Base-by-base conservation (phyloP, 2,329 filamentous ascomycete genomes). In the Colletotrichum melonis region DNA sequence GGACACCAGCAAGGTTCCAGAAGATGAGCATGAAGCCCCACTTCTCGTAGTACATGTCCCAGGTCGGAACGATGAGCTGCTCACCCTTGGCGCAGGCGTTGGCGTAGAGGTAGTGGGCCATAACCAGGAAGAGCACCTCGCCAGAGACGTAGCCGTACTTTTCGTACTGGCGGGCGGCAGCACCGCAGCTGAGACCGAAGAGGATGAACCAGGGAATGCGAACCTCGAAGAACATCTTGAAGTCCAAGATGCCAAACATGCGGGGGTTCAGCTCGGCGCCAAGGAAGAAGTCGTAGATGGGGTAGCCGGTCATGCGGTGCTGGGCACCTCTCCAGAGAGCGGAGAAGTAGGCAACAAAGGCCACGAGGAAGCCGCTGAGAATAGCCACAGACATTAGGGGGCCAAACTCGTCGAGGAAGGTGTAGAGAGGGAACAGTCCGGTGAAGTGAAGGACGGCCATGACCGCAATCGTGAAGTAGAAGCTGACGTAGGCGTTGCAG, bases 11-110 rank as follows among this genome's bases (percentile, higher is more conserved):
- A 81, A 98, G 87, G 84, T 98, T 98, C 95, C 95, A 98, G 90
- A 98, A 98, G 83, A 97, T 97, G 77, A 98, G 90, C 95, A 98
- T 98, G 87, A 98, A 98, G 65, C 95, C 95, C 91, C 94, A 95
- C 86, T 98, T 98, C 88, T 98, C 95, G 79, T 95, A 96, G 87
- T 97, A 97, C 93, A 98, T 97, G 79, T 98, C 95, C 93, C 95
- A 98, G 63, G 94, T 97, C 9, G 93, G 93, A 72, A 95, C 90
- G 82, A 98, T 98, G 81, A 95, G 90, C 84, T 98, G 94, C 84
- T 98, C 95, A 60, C 93, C 95, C 86, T 98, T 98, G 77, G 92
- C 91, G 86, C 95, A 98, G 66, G 95, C 95, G 82, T 97, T 97
- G 80, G 95, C 94, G 79, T 98, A 98, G 58, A 98, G 88, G 84